A percentile compares a stretch with the other conserved stretches of the same genome.
Evolutionary conservation across 306 rosid genomes (phyloP).

Genomic region (Geum urbanum): DNA sequence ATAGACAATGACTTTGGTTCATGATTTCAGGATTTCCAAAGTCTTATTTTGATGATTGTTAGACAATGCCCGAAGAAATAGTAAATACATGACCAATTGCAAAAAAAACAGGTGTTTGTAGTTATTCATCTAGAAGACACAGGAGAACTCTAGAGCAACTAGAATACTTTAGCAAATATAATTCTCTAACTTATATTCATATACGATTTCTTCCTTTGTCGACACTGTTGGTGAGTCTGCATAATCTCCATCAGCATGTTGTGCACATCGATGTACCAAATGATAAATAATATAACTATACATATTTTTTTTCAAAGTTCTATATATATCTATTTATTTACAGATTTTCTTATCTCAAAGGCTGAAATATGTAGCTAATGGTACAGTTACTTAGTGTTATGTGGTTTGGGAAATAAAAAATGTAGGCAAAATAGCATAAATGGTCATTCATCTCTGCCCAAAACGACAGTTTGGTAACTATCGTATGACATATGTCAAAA

Average conservation of each 20-base stretch:
- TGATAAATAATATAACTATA: not conserved
- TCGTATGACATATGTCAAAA: too few species aligned
- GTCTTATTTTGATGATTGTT: not conserved
- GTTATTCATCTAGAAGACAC: not conserved
- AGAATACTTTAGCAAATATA: not conserved
- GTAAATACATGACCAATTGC: not conserved
- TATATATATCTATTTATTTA: not conserved
- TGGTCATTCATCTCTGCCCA: too few species aligned
- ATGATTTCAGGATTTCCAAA: not conserved
- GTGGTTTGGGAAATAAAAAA: slow-evolving; percentile 7
- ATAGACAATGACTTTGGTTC: not conserved
- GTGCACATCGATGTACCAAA: not conserved
- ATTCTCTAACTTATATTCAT: not conserved
- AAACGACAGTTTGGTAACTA: too few species aligned
- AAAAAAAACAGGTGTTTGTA: not conserved
- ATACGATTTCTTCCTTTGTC: not conserved
- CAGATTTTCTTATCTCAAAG: not conserved
- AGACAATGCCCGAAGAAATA: not conserved
- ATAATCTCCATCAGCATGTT: not conserved
- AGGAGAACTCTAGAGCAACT: not conserved
- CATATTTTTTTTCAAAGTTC: not conserved
- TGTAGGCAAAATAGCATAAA: too few species aligned
- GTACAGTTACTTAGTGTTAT: not conserved
- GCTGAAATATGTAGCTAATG: not conserved
- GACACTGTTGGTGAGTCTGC: not conserved